Percentiles rank a stretch among this genome's conserved stretches.
phyloP scores from a whole-genome alignment of 331 rosid species.

The Cydonia oblonga region DNA sequence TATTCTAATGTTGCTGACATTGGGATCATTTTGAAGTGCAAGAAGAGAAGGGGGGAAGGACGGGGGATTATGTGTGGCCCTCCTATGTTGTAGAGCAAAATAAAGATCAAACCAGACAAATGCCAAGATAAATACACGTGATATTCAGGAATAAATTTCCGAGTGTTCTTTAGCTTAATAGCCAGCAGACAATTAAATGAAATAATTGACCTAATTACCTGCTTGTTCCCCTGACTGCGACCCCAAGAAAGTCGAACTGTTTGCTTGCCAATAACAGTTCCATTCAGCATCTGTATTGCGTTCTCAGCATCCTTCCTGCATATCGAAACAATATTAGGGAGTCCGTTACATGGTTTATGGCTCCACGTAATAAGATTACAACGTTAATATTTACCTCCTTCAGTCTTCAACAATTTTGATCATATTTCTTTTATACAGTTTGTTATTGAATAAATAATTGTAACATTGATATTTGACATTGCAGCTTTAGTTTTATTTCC shows the following conservation, averaged over 20 bases:
- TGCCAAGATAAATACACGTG: background rate
- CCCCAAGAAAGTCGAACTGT: conserved; percentile 73
- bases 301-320: conserved; percentile 87
- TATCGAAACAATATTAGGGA: background rate
- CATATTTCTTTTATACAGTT: background rate
- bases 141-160: background rate
- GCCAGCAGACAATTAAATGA: background rate
- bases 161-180: background rate
- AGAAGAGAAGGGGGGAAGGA: background rate
- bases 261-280: conserved; percentile 87
- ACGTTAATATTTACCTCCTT: background rate
- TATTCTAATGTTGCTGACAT: background rate
- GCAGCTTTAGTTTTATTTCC: background rate
- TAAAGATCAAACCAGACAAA: background rate
- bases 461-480: background rate
- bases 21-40: background rate
- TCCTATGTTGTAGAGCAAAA: background rate
- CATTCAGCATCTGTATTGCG: conserved; percentile 78
- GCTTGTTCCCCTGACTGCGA: conserved; percentile 91
- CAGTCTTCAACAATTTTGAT: background rate
- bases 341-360: background rate
- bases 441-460: background rate
- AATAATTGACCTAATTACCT: conserved; percentile 29
- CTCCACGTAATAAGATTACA: background rate
- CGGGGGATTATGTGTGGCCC: background rate